phyloP scores from a whole-genome alignment of 2,329 filamentous ascomycete genomes.

The Furcasterigmium furcatum region DNA sequence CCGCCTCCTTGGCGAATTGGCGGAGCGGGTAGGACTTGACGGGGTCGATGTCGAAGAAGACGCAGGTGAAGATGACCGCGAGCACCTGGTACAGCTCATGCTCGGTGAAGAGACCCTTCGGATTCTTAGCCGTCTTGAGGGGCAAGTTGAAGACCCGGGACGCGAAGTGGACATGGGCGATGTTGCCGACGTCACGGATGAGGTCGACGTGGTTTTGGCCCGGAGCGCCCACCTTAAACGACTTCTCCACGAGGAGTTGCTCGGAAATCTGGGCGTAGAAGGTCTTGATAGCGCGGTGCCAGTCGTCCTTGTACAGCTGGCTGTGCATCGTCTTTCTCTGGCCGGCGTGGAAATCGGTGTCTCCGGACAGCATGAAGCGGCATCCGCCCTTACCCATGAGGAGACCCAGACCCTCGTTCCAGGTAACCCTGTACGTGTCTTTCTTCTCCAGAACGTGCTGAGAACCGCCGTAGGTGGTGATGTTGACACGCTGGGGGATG shows the following conservation, averaged over 20 bases:
- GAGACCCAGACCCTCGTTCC: slow-evolving; percentile 60
- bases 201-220: slow-evolving; percentile 67
- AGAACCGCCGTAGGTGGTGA: slow-evolving; percentile 59
- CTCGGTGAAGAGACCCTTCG: slow-evolving; percentile 54
- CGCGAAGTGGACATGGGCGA: slow-evolving; percentile 62
- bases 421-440: slow-evolving; percentile 61
- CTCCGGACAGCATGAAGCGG: slow-evolving; percentile 55
- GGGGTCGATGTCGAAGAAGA: slow-evolving; percentile 66
- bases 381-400: slow-evolving; percentile 54
- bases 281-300: slow-evolving; percentile 57
- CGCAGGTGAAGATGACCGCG: slow-evolving; percentile 60
- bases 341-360: slow-evolving; percentile 41
- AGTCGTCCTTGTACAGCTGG: slow-evolving; percentile 59
- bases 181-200: slow-evolving; percentile 65
- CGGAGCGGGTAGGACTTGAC: slow-evolving; percentile 64
- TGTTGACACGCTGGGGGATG: slow-evolving; percentile 46
- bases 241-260: slow-evolving; percentile 61
- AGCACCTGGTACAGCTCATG: slow-evolving; percentile 60
- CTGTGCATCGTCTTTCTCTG: slow-evolving; percentile 53
- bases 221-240: slow-evolving; percentile 53
- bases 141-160: slow-evolving; percentile 63
- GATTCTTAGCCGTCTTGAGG: slow-evolving; percentile 59
- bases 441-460: slow-evolving; percentile 59
- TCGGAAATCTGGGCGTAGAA: slow-evolving; percentile 65
- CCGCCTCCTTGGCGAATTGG: slow-evolving; percentile 53